Conservation (phyloP, 345 rosid species). For the Limnanthes douglasii region DNA sequence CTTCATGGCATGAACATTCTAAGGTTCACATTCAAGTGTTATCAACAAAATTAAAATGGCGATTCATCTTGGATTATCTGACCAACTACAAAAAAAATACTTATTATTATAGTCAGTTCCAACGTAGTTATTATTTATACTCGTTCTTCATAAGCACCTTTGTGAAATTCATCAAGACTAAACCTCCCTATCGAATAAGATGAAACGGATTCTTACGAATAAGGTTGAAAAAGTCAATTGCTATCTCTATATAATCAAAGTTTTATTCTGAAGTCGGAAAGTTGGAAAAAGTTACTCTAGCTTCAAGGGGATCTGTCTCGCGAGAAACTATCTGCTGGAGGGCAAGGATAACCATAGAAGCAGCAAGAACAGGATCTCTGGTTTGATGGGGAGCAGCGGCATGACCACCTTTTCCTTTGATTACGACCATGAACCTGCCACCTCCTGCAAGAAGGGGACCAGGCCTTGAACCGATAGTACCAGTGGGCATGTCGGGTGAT, state of each 20-base stretch:
- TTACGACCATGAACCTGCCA: constrained; percentile 20
- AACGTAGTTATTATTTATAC: no score
- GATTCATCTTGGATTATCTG: no score
- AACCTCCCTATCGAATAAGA: no score
- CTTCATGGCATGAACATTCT: no score
- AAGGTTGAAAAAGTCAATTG: background rate
- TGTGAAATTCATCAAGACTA: no score
- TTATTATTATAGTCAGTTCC: no score
- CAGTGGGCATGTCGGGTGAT: constrained; percentile 18
- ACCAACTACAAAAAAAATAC: no score
- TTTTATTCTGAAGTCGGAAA: background rate
- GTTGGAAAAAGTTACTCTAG: constrained; percentile 14
- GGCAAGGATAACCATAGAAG: constrained; percentile 26
- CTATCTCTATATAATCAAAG: background rate
- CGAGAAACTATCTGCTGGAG: constrained; percentile 45
- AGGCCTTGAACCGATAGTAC: constrained; percentile 30
- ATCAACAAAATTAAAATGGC: no score
- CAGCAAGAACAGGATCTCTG: constrained; percentile 29
- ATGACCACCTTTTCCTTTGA: constrained; percentile 34
- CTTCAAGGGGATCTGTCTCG: constrained; percentile 40
- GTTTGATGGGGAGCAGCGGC: constrained; percentile 29
- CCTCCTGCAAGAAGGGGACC: constrained; percentile 38
- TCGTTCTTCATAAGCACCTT: no score
- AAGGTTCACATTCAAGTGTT: no score
- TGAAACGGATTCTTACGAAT: no score